Evolutionary conservation across 495 filamentous ascomycete genomes (phyloP).

Genomic region (Neurospora intermedia): DNA sequence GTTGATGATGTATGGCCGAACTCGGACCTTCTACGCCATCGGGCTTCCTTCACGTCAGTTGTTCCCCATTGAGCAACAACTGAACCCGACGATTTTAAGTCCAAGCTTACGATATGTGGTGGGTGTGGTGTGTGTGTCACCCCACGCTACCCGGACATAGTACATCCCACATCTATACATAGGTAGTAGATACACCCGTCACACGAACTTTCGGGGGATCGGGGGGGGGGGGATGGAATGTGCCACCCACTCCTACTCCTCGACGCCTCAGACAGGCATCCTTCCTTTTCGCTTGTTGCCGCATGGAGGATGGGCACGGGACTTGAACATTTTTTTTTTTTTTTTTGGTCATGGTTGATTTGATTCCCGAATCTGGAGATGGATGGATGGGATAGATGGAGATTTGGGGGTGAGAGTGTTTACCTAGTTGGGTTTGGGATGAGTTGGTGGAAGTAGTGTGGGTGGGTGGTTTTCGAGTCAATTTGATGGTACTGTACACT

Average conservation of each 20-base stretch:
- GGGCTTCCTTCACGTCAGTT: no score
- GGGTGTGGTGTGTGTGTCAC: neutral
- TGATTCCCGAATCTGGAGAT: neutral
- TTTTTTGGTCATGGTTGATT: neutral
- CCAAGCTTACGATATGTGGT: neutral
- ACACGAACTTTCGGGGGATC: neutral
- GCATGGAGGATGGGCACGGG: constrained; percentile 5
- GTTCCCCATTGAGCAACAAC: neutral
- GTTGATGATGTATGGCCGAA: neutral
- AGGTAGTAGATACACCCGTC: no score
- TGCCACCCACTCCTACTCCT: neutral
- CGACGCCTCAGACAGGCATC: neutral
- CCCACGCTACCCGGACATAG: neutral
- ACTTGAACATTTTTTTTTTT: constrained; percentile 2
- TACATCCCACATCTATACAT: neutral
- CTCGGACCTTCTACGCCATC: no score
- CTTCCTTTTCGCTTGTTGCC: neutral
- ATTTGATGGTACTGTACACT: no score
- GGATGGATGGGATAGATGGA: neutral
- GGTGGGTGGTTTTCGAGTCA: neutral
- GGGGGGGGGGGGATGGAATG: neutral
- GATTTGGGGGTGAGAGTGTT: neutral
- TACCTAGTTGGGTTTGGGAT: neutral
- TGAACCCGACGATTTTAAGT: neutral
- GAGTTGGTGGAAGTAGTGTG: no score